Evolutionary conservation across 2,329 filamentous ascomycete genomes (phyloP), one percentile per base, ranked within the genome.

Genomic region (Penicillium hordei): DNA sequence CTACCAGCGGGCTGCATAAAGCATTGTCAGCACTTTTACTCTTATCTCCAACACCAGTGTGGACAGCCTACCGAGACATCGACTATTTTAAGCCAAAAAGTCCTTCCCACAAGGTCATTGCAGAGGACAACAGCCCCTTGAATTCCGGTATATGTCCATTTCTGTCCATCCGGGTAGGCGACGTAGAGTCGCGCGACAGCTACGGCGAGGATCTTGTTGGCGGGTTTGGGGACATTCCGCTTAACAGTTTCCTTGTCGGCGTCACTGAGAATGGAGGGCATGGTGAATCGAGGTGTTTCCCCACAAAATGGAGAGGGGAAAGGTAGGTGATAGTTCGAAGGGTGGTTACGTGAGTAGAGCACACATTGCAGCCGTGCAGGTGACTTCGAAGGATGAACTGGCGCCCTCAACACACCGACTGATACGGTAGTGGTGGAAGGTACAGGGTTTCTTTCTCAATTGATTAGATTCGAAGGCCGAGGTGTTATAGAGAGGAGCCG

Each of bases 181-280:
- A 97, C 86, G 77, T 97, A 97, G 67, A 99, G 87, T 72, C 89
- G 89, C 60, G 92, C 93, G 66, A 97, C 93, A 59, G 91, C 94
- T 65, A 96, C 93, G 61, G 93, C 92, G 65, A 95, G 90, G 76
- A 99, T 97, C 82, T 97, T 97, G 86, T 97, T 99, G 70, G 88
- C 87, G 63, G 91, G 86, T 76, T 96, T 97, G 61, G 94, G 93
- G 54, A 99, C 91, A 68, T 89, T 89, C 73, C 94, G 89, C 81
- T 95, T 96, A 77, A 99, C 93, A 60, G 88, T 96, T 79, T 95
- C 90, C 83, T 96, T 97, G 81, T 99, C 94, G 70, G 93, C 89
- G 71, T 97, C 93, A 73, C 83, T 90, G 57, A 99, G 85, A 65
- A 96, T 86, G 19, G 84, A 85, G 58, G 84, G 83, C 79, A 81